phyloP scores from a whole-genome alignment of 2,329 filamentous ascomycete genomes.

The Pestalotiopsis sp. region DNA sequence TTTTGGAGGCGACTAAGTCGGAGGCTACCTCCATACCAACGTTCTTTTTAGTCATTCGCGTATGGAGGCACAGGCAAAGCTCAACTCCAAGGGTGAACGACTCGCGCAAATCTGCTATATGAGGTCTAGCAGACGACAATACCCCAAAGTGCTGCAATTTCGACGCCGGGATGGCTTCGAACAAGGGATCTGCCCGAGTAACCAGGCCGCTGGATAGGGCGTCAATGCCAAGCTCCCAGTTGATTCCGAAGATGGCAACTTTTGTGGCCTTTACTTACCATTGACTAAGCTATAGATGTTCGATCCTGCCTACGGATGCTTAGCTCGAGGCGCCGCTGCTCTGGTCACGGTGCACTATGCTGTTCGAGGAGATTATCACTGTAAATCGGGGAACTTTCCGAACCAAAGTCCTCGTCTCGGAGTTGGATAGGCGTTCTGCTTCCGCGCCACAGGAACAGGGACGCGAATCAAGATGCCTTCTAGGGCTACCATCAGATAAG shows the following conservation, averaged over 20 bases:
- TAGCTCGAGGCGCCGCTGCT: background rate
- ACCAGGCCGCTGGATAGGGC: background rate
- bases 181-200: background rate
- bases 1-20: background rate
- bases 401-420: background rate
- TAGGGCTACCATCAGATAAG: background rate
- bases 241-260: background rate
- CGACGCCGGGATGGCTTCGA: background rate
- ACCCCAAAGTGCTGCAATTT: background rate
- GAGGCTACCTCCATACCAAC: background rate
- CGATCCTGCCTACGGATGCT: background rate
- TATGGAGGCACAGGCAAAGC: too few relatives aligned
- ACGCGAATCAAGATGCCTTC: background rate
- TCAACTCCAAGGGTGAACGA: background rate
- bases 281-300: background rate
- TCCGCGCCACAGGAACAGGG: background rate
- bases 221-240: background rate
- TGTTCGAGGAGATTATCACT: background rate
- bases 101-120: background rate
- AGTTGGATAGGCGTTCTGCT: background rate
- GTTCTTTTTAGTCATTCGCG: too few relatives aligned
- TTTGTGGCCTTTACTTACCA: background rate
- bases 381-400: background rate
- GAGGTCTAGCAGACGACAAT: background rate
- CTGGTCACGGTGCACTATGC: background rate